Percentiles rank a stretch among this genome's conserved stretches.
Conservation (phyloP, 73 alveolate species). For the Uronychia setigera region DNA sequence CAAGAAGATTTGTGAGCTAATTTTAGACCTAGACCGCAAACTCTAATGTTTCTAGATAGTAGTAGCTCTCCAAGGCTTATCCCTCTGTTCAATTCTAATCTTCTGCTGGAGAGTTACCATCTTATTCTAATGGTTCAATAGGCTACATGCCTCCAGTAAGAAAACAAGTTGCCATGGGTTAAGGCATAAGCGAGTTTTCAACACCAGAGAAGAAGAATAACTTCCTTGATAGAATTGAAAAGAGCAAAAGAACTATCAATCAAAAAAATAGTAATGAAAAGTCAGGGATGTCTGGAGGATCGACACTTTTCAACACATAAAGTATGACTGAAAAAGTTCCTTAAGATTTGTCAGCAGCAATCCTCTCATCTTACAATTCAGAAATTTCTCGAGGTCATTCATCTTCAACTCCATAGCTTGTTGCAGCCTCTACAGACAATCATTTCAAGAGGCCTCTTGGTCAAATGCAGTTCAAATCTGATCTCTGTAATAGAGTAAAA, state of each 20-base stretch:
- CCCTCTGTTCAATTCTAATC: too few relatives aligned
- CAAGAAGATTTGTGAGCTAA: not conserved
- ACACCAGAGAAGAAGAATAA: not conserved
- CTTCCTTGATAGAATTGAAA: not conserved
- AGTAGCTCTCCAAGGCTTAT: too few relatives aligned
- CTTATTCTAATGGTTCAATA: not conserved
- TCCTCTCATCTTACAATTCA: too few relatives aligned
- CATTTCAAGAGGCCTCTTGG: too few relatives aligned
- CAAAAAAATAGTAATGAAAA: not conserved
- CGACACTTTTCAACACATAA: too few relatives aligned
- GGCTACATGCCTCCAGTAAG: not conserved
- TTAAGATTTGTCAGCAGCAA: too few relatives aligned
- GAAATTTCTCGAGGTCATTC: not conserved
- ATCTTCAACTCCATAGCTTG: not conserved
- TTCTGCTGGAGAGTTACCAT: not conserved
- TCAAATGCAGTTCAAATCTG: too few relatives aligned
- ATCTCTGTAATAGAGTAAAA: too few relatives aligned
- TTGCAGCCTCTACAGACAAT: not conserved
- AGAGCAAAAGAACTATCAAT: not conserved
- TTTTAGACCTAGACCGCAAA: too few relatives aligned
- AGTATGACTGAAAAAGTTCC: too few relatives aligned
- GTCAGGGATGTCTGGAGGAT: not conserved
- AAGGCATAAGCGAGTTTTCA: not conserved
- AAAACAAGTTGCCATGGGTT: too few relatives aligned
- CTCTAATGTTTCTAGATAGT: too few relatives aligned